Conservation (phyloP, 2,329 filamentous ascomycete species). For the Apiospora koreana region DNA sequence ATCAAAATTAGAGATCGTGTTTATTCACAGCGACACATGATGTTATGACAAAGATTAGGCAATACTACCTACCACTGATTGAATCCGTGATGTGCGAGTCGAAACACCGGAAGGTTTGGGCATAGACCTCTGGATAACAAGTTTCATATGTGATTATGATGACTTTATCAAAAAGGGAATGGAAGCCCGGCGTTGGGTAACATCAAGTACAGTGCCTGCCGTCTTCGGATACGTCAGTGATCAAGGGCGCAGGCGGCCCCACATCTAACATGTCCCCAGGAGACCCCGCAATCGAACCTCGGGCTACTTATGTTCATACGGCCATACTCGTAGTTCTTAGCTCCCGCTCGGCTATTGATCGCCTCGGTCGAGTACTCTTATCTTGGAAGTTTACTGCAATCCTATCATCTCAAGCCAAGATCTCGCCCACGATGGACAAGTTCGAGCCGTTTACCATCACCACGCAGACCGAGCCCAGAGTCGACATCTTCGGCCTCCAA, state of each 20-base stretch:
- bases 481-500: slow-evolving; percentile 46
- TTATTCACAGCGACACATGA: background rate
- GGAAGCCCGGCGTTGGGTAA: background rate
- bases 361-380: background rate
- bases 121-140: too few species aligned
- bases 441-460: slow-evolving; percentile 40
- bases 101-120: background rate
- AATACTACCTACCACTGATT: background rate
- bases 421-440: slow-evolving; percentile 37
- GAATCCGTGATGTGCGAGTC: too few species aligned
- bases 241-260: background rate
- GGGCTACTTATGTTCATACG: background rate
- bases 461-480: slow-evolving; percentile 35
- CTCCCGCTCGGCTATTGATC: background rate
- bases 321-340: background rate
- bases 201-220: background rate
- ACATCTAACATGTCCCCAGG: background rate
- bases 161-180: background rate
- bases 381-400: background rate
- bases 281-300: background rate
- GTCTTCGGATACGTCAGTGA: background rate
- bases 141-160: too few species aligned
- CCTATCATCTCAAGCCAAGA: background rate
- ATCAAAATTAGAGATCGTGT: background rate
- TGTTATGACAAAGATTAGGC: background rate